Base-by-base conservation (phyloP, 305 asterid genomes). In the Rubia occidens region DNA sequence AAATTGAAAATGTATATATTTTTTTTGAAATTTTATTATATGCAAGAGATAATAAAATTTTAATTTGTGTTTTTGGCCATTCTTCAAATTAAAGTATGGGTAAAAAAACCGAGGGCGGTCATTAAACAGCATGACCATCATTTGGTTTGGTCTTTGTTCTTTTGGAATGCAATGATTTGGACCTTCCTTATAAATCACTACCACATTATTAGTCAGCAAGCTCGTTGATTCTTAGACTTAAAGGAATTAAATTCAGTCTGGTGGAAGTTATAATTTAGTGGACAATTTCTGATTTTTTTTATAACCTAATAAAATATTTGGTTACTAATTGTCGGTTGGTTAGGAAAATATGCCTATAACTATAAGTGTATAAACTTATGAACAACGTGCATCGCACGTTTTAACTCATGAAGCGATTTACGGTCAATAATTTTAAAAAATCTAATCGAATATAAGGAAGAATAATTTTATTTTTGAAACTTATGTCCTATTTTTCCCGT, bases 101-200 rank as follows among this genome's bases (percentile, higher is more conserved):
- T 56, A 14, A 47, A 47, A n/a, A 47, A 47, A 15, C 21, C 21
- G 62, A 37, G 54, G 43, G 42, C 15, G 65, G 44, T 42, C 58
- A 3, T 0, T 17, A 26, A 35, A 26, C n/a, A 14, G 66, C 58
- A 15, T n/a, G 21, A 47, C 35, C 43, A 43, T 8, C 51, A 44
- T 17, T 29, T 49, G n/a, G 35, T 15, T 26, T 20, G 15, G 14
- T 13, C 32, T 43, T 9, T 29, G 11, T 11, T 29, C 6, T 2
- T 49, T 29, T 66, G 70, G 68, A 59, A 18, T 37, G 39, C 45
- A 39, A 67, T 73, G 69, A 74, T 74, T 39, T 18, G 72, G 58
- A 49, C 56, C 68, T 59, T 37, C 14, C 77, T 74, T 74, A 39
- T 2, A 54, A 21, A 47, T 67, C 72, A 67, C 77, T 67, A 49